Evolutionary conservation across 257 asterid species (phyloP), one percentile per base, ranked within the genome.

Genomic region (Leptodermis oblonga): DNA sequence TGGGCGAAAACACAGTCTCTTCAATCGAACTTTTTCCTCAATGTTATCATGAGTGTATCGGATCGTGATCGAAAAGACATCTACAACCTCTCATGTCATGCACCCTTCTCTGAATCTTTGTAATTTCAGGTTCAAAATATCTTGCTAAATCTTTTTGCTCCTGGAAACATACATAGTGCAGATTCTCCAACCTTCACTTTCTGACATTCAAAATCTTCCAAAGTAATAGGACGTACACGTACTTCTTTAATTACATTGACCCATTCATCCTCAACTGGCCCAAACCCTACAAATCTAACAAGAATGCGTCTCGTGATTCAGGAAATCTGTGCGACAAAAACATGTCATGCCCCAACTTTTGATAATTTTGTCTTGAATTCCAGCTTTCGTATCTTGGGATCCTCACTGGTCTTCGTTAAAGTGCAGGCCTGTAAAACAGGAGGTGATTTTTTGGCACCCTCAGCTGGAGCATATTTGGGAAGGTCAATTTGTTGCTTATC

Each of bases 31-130:
- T 68, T 45, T 85, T 73, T 91, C 99, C 97, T 83, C 85, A 4
- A 78, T 34, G 68, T 80, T 75, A 62, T 91, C 96, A 77, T 87
- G 96, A 78, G 46, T 77, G 46, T 94, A 94, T 70, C 68, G 80
- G 61, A 94, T 82, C 76, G 79, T 77, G 88, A n/a, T n/a, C n/a
- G n/a, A 89, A 94, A 78, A 87, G 82, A 67, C 97, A 94, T 75
- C 99, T 81, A 79, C 99, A 94, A n/a, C 99, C 99, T 79, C 99
- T 83, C 52, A 91, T 82, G 73, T 94, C 99, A 65, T 94, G 99
- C 86, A 83, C 74, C 80, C 88, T 86, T 81, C 80, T 86, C 76
- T 85, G 86, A 68, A 94, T 84, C 51, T 85, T 87, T 3, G 81
- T 64, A 51, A 94, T 85, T 69, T 61, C 84, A 71, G 96, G 97